phyloP scores from a whole-genome alignment of 768 basidiomycete genomes.

The Boletus subcaerulescens region DNA sequence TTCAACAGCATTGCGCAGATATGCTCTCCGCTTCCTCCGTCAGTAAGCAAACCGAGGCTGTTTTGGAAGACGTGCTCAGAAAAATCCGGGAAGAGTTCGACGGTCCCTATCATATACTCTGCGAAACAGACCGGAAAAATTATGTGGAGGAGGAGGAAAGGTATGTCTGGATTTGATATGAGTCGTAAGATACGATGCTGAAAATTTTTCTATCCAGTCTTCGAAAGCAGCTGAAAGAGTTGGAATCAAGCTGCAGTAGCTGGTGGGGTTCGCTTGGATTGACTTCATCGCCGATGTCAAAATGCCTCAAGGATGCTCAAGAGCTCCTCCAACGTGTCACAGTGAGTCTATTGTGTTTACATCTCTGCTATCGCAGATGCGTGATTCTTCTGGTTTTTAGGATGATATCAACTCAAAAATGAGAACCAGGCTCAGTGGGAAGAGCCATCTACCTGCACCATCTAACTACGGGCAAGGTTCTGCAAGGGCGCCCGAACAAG shows the following conservation, averaged over 20 bases:
- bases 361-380: not conserved
- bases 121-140: not conserved
- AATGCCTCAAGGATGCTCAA: conserved; percentile 1
- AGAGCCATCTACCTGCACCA: not conserved
- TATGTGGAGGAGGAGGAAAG: conserved; percentile 2
- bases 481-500: not conserved
- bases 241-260: not conserved
- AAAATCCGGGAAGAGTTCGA: not conserved
- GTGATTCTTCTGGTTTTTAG: not conserved
- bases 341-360: not conserved
- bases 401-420: not conserved
- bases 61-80: not conserved
- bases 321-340: conserved; percentile 4
- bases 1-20: not conserved
- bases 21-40: conserved; percentile 6
- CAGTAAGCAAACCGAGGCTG: not conserved
- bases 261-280: not conserved
- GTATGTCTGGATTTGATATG: not conserved
- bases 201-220: conserved; percentile 1
- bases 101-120: not conserved
- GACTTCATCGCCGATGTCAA: conserved; percentile 4
- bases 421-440: conserved; percentile 1
- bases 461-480: not conserved
- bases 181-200: not conserved
- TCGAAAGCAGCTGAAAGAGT: not conserved